Conservation (phyloP, 306 rosid genomes). For the Begonia fuchsioides region DNA sequence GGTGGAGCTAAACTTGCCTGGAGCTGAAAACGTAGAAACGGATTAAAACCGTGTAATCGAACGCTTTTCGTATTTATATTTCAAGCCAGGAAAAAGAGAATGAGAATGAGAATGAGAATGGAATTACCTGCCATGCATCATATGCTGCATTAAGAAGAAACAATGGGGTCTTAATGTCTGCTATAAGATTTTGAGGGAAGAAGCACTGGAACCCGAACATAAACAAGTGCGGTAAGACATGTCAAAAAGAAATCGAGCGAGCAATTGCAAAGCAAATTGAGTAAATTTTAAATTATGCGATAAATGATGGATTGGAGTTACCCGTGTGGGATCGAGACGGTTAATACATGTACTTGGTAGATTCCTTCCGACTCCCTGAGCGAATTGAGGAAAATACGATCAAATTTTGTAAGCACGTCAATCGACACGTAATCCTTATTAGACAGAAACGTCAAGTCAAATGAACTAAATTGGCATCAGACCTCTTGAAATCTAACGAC, state of each 20-base stretch:
- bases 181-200: slow-evolving; percentile 66
- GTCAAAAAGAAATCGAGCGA: slow-evolving; percentile 3
- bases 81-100: background rate
- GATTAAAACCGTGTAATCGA: background rate
- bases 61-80: too few relatives aligned
- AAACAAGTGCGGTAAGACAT: too few relatives aligned
- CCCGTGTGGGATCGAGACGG: slow-evolving; percentile 62
- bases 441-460: too few relatives aligned
- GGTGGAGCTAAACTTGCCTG: slow-evolving; percentile 63
- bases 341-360: slow-evolving; percentile 51
- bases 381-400: slow-evolving; percentile 11
- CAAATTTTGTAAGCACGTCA: too few relatives aligned
- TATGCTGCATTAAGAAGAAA: slow-evolving; percentile 87
- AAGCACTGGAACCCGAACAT: slow-evolving; percentile 49
- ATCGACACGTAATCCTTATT: too few relatives aligned
- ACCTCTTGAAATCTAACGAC: too few relatives aligned
- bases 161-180: slow-evolving; percentile 56
- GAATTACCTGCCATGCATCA: slow-evolving; percentile 91
- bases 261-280: background rate
- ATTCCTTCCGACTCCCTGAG: slow-evolving; percentile 54
- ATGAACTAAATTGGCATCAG: too few relatives aligned
- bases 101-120: too few relatives aligned
- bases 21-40: slow-evolving; percentile 30
- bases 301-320: slow-evolving; percentile 5
- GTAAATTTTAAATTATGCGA: too few relatives aligned